Evolutionary conservation across 192 early-diverging fungal genomes (phyloP).

Genomic region (Mortierella claussenii): DNA sequence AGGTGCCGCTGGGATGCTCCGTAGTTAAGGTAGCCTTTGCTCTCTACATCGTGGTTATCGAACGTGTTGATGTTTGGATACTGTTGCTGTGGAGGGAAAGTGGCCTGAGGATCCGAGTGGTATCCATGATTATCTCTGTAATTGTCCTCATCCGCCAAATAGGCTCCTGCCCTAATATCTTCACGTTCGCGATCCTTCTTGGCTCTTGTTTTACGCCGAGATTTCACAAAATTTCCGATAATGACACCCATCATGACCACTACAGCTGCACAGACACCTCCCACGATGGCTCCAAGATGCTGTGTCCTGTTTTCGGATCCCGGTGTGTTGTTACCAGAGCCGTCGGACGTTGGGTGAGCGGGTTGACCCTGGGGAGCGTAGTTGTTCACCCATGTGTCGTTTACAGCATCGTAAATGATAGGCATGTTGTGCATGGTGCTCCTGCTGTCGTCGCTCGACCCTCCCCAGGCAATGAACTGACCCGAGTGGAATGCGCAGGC

Average conservation of each 20-base stretch:
- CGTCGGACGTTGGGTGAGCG: not conserved
- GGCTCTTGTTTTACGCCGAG: not conserved
- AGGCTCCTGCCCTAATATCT: not conserved
- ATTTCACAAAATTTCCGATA: not conserved
- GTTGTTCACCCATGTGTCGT: constrained; percentile 1
- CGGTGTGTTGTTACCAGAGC: not conserved
- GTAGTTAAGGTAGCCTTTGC: not conserved
- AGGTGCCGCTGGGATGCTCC: not conserved
- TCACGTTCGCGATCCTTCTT: not conserved
- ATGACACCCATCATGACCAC: not conserved
- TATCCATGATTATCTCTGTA: not conserved
- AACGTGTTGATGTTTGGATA: not conserved
- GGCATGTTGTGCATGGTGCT: constrained; percentile 20
- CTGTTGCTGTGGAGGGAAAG: not conserved
- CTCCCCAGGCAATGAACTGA: constrained; percentile 42
- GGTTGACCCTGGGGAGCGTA: not conserved
- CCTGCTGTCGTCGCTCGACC: constrained; percentile 19
- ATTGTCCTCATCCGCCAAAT: not conserved
- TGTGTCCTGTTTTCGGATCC: no score
- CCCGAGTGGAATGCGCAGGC: constrained; percentile 18
- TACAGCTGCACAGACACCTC: not conserved
- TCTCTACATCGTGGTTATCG: not conserved
- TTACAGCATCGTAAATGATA: constrained; percentile 9
- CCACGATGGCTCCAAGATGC: not conserved
- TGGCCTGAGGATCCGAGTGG: not conserved